Base-by-base conservation (phyloP, 306 rosid species). In the Dicorynia guianensis region DNA sequence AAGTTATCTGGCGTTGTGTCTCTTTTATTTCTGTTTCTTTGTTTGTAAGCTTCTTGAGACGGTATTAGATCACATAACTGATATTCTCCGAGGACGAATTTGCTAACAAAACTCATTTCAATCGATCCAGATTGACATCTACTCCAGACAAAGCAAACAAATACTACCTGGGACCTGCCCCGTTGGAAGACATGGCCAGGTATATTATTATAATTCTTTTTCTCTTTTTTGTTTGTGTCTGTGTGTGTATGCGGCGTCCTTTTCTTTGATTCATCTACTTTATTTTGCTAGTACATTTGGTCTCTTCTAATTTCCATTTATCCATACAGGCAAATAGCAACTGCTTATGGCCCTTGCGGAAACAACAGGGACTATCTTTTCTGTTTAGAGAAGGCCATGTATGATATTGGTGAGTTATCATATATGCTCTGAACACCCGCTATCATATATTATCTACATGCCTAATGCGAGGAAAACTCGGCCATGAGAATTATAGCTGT, bases 341-440 rank as follows among this genome's bases (percentile, higher is more conserved):
- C 97, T 54, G 98, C 99, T 14, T 7, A n/a, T 75, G 99, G 99
- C 1, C 99, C 99, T n/a, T 92, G 94, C 17, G 99, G 99, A 65
- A 90, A 96, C 82, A 96, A 92, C 43, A 84, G 91, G 57, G 98
- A 96, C 68, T 96, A 96, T 49, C 46, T 96, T 68, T 96, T 96
- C 80, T 85, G 70, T 52, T 67, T 96, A 56, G 98, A 96, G 79
- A 96, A 89, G 75, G 98, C 99, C 72, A 48, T 92, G 99, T 67
- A 65, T 69, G 93, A 85, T 76, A 89, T 96, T 13, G 98, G 99
- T 96, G 71, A 80, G 85, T 80, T 35, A 10, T 69, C 15, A 25
- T 14, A 10, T 78, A 25, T 25, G 1, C 72, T 60, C 6, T 54
- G n/a, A n/a, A 52, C 6, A 35, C 5, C 35, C 34, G 35, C 19